phyloP scores from a whole-genome alignment of 805 yeast genomes.

The Pichia exigua region DNA sequence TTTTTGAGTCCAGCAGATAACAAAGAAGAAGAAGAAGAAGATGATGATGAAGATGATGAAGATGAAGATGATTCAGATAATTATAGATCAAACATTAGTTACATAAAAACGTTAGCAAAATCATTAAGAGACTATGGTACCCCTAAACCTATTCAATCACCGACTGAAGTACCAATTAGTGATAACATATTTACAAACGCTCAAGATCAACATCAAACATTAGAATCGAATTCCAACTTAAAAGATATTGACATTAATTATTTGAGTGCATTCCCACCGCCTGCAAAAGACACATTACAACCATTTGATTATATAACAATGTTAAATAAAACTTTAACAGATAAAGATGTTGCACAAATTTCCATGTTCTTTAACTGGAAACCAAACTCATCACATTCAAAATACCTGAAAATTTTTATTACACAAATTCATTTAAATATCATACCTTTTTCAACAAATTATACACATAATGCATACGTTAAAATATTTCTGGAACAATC shows the following conservation, averaged over 20 bases:
- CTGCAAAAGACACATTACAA: not conserved
- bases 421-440: constrained; percentile 30
- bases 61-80: constrained; percentile 3
- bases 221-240: not conserved
- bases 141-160: not conserved
- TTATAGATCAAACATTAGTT: constrained; percentile 14
- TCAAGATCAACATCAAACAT: too few species aligned
- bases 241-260: not conserved
- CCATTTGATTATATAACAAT: constrained; percentile 23
- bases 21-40: constrained; percentile 3
- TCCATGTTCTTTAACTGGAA: constrained; percentile 28
- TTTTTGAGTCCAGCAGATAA: not conserved
- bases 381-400: constrained; percentile 25
- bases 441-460: constrained; percentile 30
- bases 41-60: not conserved
- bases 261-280: constrained; percentile 7
- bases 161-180: constrained; percentile 3
- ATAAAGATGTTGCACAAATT: constrained; percentile 19
- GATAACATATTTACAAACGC: not conserved
- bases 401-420: constrained; percentile 27
- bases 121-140: constrained; percentile 12
- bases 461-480: constrained; percentile 28
- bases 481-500: constrained; percentile 27
- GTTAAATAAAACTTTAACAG: constrained; percentile 23
- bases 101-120: constrained; percentile 18